A percentile compares a stretch with the other conserved stretches of the same genome.
Evolutionary conservation across 768 basidiomycete species (phyloP).

Genomic region (Suillus decipiens): DNA sequence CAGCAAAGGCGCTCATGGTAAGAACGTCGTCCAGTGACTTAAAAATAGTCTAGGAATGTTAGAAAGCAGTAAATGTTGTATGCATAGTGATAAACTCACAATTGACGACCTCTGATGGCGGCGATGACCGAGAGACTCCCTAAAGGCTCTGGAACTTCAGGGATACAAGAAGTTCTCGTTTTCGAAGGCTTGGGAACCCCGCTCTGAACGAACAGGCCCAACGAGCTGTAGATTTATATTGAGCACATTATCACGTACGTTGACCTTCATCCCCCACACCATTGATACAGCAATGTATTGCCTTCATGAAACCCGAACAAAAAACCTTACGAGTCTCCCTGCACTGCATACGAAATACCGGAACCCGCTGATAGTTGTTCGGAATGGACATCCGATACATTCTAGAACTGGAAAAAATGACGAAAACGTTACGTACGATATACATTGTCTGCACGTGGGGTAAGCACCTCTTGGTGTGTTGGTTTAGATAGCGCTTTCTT

Average conservation of each 20-base stretch:
- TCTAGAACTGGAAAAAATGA: not conserved
- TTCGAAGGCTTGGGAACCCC: not conserved
- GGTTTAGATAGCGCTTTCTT: not conserved
- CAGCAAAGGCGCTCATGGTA: not conserved
- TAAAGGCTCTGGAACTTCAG: not conserved
- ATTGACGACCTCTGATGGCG: not conserved
- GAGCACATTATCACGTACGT: not conserved
- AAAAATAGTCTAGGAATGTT: not conserved
- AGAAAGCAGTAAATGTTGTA: not conserved
- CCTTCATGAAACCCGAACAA: not conserved
- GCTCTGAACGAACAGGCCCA: not conserved
- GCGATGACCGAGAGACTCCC: not conserved
- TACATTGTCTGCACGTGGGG: not conserved
- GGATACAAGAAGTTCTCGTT: not conserved
- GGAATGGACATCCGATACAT: not conserved
- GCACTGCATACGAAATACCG: not conserved
- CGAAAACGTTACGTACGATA: not conserved
- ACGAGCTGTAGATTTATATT: not conserved
- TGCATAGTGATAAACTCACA: not conserved
- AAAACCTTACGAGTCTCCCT: not conserved
- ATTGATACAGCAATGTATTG: conserved; percentile 2
- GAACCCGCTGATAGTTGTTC: not conserved
- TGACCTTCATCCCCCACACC: not conserved
- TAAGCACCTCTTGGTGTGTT: not conserved
- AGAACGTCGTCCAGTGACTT: not conserved